Conservation (phyloP, 2,329 filamentous ascomycete species). For the Clonostachys rosea region DNA sequence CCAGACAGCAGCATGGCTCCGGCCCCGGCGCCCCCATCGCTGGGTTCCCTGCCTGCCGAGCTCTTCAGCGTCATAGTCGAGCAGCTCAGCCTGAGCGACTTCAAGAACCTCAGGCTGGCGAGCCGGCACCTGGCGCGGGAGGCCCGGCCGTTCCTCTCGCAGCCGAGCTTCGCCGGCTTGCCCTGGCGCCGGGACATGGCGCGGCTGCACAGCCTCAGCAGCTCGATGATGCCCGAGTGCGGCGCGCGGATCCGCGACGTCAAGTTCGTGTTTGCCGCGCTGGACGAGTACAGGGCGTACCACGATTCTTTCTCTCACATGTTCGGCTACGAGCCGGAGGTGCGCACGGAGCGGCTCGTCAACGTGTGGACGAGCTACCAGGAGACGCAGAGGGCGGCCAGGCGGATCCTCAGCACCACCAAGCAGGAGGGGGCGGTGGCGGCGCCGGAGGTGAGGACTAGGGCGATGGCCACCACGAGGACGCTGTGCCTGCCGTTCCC, state of each 20-base stretch:
- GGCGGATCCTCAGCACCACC: background rate
- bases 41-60: constrained; percentile 24
- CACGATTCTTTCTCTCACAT: constrained; percentile 26
- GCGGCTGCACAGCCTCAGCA: constrained; percentile 37
- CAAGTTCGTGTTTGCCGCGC: constrained; percentile 37
- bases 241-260: constrained; percentile 33
- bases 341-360: constrained; percentile 24
- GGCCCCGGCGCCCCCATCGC: background rate
- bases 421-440: no score
- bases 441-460: constrained; percentile 2
- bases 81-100: constrained; percentile 29
- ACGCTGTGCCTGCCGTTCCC: background rate
- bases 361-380: constrained; percentile 28
- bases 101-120: constrained; percentile 32
- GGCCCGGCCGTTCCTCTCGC: constrained; percentile 35
- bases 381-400: constrained; percentile 22
- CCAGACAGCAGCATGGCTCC: no score
- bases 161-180: constrained; percentile 32
- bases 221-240: constrained; percentile 30
- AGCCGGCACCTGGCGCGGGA: constrained; percentile 30
- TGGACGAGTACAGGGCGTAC: constrained; percentile 32
- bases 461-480: constrained; percentile 3
- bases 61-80: constrained; percentile 35
- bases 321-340: constrained; percentile 28
- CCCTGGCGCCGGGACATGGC: constrained; percentile 39